Conservation (phyloP, 1,284 basidiomycete species). For the Coriolopsis trogii region DNA sequence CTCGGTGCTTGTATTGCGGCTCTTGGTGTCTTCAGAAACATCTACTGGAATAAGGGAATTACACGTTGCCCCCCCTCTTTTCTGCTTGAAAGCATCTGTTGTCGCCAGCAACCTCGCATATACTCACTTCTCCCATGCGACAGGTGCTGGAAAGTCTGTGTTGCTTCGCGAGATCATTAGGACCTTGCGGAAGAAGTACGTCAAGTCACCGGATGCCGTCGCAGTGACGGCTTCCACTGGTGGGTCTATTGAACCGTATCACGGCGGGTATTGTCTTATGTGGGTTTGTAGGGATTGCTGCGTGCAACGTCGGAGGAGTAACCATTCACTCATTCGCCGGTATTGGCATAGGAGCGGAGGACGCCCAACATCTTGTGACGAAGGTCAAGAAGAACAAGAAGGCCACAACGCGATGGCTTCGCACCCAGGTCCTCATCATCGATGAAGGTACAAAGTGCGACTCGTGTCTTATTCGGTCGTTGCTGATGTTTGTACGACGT, state of each 20-base stretch:
- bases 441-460: conserved; percentile 72
- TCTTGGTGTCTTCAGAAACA: neutral
- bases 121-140: conserved; percentile 9
- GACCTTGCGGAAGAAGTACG: conserved; percentile 52
- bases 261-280: neutral
- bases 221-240: conserved; percentile 91
- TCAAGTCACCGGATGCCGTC: conserved; percentile 55
- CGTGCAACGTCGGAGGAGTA: conserved; percentile 88
- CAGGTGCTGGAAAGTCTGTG: conserved; percentile 93
- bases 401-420: conserved; percentile 72
- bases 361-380: conserved; percentile 54
- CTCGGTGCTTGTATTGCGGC: neutral
- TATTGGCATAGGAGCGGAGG: conserved; percentile 79
- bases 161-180: conserved; percentile 86
- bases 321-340: conserved; percentile 93
- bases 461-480: neutral
- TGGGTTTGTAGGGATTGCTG: conserved; percentile 73
- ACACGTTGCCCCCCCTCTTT: too few relatives aligned
- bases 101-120: conserved; percentile 13
- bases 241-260: conserved; percentile 32
- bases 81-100: too few relatives aligned
- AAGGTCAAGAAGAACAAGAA: conserved; percentile 73
- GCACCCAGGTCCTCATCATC: conserved; percentile 82
- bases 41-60: neutral
- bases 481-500: neutral